Base-by-base conservation (phyloP, 2,329 filamentous ascomycete genomes). In the Sporothrix sp. region DNA sequence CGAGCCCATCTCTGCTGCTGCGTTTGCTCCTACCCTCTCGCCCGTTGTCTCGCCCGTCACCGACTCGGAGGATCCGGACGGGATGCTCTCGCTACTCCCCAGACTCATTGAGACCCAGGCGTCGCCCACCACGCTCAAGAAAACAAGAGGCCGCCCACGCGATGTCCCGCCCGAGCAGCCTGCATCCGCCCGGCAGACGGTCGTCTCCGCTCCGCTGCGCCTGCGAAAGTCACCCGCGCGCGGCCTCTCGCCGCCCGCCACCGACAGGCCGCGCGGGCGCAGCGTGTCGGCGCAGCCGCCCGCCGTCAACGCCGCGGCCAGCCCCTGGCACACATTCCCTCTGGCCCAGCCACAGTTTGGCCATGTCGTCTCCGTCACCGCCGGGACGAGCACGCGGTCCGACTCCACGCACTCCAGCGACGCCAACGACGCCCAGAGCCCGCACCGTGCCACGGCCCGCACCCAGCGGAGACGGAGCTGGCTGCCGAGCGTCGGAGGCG, bases 381-480 rank as follows among this genome's bases (percentile, higher is more conserved):
- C 58, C 4, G 59, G 63, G 1, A 43, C 57, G 13, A 55, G 59
- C 53, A 60, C 48, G 50, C 67, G 59, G 50, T 65, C 59, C 6
- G 63, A 58, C 16, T 68, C 62, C 46, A 66, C 56, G 36, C 48
- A 60, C 27, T 61, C 67, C 7, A 66, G 65, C 50, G 66, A 65
- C n/a, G 57, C 52, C 32, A 58, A 55, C 18, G 72, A 65, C 54
- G 33, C 52, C 5, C 71, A 71, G 45, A 75, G 72, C 53, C 72
- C 71, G 1, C 64, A 62, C 8, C 61, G 58, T 11, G 61, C 13
- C 62, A 65, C 21, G 65, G 71, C 33, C 6, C 44, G 38, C 69
- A 68, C n/a, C 68, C 35, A 71, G 30, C 51, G 73, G n/a, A 69
- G 75, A 25, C 70, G 67, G 59, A 78, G 73, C 56, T 80, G 74